Evolutionary conservation across 495 filamentous ascomycete species (phyloP).

Genomic region (Schizothecium vesticola): DNA sequence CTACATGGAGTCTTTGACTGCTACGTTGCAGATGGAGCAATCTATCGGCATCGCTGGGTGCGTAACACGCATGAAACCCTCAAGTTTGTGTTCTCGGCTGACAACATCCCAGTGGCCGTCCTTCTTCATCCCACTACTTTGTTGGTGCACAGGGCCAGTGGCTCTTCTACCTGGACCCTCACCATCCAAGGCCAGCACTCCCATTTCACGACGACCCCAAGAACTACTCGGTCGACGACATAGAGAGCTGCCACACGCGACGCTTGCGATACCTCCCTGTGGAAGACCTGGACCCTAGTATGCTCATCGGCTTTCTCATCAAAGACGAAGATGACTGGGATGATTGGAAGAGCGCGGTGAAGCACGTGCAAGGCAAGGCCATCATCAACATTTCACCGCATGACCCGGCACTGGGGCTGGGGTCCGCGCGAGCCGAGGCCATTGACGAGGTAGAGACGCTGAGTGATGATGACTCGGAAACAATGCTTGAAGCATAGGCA

Average conservation of each 20-base stretch:
- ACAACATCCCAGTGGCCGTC: slow-evolving; percentile 64
- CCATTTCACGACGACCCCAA: slow-evolving; percentile 47
- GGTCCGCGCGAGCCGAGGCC: slow-evolving; percentile 59
- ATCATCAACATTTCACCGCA: slow-evolving; percentile 75
- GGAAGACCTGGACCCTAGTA: slow-evolving; percentile 95
- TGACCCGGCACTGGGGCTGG: slow-evolving; percentile 53
- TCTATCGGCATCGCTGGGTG: slow-evolving; percentile 96
- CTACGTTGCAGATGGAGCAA: slow-evolving; percentile 75
- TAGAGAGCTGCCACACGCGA: slow-evolving; percentile 81
- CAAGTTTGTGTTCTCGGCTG: slow-evolving; percentile 4
- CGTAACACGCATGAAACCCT: slow-evolving; percentile 16
- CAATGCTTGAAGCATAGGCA: slow-evolving; percentile 30
- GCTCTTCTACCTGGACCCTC: slow-evolving; percentile 95
- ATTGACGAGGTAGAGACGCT: slow-evolving; percentile 87
- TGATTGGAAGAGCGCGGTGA: slow-evolving; percentile 67
- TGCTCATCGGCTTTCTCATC: slow-evolving; percentile 96
- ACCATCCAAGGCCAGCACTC: slow-evolving; percentile 66
- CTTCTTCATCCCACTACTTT: slow-evolving; percentile 94
- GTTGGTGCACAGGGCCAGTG: slow-evolving; percentile 83
- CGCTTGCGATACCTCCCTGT: slow-evolving; percentile 77
- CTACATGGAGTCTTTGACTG: slow-evolving; percentile 85
- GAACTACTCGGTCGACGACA: slow-evolving; percentile 62
- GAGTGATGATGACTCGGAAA: slow-evolving; percentile 52
- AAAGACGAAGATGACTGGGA: slow-evolving; percentile 76
- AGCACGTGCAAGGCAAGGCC: slow-evolving; percentile 67